These are phyloP conservation scores for Mycogone perniciosa DNA, from an alignment of 2,329 filamentous ascomycete genomes.

Conservation along the genomic window DNA sequence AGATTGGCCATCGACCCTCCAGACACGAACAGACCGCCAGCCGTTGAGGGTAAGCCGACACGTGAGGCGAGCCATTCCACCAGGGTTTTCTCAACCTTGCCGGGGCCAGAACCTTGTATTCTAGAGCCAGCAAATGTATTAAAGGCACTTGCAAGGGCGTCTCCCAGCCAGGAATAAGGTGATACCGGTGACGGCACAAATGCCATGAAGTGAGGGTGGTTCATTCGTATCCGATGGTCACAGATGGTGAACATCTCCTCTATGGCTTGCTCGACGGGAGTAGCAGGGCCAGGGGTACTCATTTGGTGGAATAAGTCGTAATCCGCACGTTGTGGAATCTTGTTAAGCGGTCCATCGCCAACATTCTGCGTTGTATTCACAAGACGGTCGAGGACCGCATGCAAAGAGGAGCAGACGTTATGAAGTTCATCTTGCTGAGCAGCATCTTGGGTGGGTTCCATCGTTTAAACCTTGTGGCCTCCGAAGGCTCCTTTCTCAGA, in stretches of 20 bases:
- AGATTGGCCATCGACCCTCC: slow-evolving; percentile 23
- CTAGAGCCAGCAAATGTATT: slow-evolving; percentile 18
- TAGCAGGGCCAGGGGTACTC: background rate
- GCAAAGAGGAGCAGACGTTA: background rate
- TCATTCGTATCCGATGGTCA: slow-evolving; percentile 11
- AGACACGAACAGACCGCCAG: slow-evolving; percentile 20
- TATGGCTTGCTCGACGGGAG: background rate
- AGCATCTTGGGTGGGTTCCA: no score
- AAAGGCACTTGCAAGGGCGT: slow-evolving; percentile 16
- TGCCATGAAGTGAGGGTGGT: slow-evolving; percentile 16
- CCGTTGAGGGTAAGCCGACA: slow-evolving; percentile 14
- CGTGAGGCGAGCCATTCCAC: slow-evolving; percentile 17
- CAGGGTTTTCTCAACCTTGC: slow-evolving; percentile 20
- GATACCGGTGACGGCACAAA: slow-evolving; percentile 20
- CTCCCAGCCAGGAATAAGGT: slow-evolving; percentile 20
- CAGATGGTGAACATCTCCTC: slow-evolving; percentile 8
- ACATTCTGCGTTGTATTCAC: background rate
- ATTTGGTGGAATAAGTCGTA: background rate
- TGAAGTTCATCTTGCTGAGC: background rate
- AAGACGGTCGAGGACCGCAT: background rate
- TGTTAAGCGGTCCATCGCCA: background rate
- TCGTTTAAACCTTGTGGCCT: no score
- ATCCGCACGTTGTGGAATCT: background rate
- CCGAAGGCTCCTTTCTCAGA: no score
- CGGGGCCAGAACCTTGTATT: slow-evolving; percentile 18